phyloP scores from a whole-genome alignment of 116 monocot genomes.

The Phalaenopsis hybrid region DNA sequence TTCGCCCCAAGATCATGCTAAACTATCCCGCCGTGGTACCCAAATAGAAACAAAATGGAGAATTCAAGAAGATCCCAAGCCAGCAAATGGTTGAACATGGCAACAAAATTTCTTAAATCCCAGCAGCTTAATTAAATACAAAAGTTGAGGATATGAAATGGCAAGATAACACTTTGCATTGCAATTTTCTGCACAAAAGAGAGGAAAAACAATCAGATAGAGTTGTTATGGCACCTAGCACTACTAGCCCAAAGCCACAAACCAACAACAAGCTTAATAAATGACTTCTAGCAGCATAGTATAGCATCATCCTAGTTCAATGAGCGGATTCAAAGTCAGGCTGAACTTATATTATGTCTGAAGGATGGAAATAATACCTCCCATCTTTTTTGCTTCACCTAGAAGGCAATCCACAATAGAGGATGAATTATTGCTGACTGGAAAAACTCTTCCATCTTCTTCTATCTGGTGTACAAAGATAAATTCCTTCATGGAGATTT shows the following conservation, averaged over 20 bases:
- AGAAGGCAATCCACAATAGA: conserved; percentile 91
- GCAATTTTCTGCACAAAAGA: neutral
- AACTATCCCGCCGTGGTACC: neutral
- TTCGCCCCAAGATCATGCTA: neutral
- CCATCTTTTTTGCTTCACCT: conserved; percentile 63
- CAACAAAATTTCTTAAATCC: neutral
- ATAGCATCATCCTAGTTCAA: neutral
- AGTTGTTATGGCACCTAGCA: neutral
- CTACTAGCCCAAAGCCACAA: neutral
- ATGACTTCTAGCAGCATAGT: neutral
- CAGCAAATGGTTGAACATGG: neutral
- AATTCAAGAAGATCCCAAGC: neutral
- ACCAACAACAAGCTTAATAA: neutral
- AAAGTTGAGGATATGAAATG: neutral
- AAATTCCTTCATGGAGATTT: neutral
- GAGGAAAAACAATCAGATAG: neutral
- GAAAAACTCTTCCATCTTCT: conserved; percentile 98
- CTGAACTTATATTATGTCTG: neutral
- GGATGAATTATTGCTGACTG: conserved; percentile 72
- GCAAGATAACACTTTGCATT: neutral
- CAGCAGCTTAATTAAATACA: neutral
- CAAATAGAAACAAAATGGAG: neutral
- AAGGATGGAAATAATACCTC: conserved; percentile 39
- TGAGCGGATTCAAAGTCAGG: neutral
- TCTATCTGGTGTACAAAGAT: conserved; percentile 55